Evolutionary conservation across 139 green algal genomes (phyloP), one percentile per base, ranked within the genome.

Genomic region (Asterochloris sp.): DNA sequence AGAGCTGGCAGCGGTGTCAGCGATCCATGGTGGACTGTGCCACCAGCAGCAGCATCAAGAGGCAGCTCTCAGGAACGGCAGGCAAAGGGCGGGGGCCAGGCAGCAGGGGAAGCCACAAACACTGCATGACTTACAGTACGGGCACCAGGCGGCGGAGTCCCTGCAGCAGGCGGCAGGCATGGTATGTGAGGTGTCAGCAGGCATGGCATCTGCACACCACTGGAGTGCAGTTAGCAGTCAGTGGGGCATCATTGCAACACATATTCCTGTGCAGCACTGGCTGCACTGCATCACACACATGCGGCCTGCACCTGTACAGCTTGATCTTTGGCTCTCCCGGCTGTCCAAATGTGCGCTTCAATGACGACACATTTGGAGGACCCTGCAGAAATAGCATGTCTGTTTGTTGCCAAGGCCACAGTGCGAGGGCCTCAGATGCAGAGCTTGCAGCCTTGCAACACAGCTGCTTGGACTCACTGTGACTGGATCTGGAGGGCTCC

Each of bases 81-180:
- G 21, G 66, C 66, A 71, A 10, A 23, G 6, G 9, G 66, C 66
- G 17, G 66, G 66, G 17, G 66, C 71, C 15, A 24, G n/a, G 47
- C 16, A 23, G 66, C 15, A 73, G 12, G 54, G 61, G 47, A 60
- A 14, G 1, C 11, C 17, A 74, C 62, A 16, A 73, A 62, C 12
- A 38, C 73, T 60, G 24, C 74, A 15, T 73, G 19, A 26, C 66
- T 26, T 11, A 67, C 86, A 94, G 82, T 92, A 84, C 1, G 93
- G 93, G 80, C 93, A 97, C 94, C 94, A 96, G 54, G 91, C 87
- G 0, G 91, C 91, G 79, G 92, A 84, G 82, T 96, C 90, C 17
- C 91, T 83, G 80, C 79, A 86, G 73, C 38, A 75, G 11, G 10
- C 61, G 38, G 29, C 15, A 66, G 23, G 27, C 28, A 73, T 23